Percentiles rank a stretch among this genome's conserved stretches.
phyloP scores from a whole-genome alignment of 306 rosid species.

The Cicer chorassanicum region DNA sequence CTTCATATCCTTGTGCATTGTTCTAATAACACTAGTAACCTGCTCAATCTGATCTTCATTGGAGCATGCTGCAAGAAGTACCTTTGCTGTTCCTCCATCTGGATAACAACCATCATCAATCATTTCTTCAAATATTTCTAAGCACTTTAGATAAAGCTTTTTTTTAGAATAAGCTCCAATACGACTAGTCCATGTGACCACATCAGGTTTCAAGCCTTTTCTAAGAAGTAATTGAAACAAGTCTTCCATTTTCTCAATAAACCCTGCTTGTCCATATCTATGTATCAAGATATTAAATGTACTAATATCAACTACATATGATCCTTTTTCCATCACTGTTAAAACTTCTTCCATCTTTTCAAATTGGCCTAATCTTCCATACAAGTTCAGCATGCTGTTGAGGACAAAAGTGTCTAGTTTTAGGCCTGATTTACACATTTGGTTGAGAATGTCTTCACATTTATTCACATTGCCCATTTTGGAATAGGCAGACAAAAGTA shows the following conservation, averaged over 20 bases:
- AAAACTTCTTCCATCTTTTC: constrained; percentile 80
- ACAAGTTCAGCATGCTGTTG: constrained; percentile 82
- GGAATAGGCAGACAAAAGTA: constrained; percentile 83
- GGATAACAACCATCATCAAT: constrained; percentile 91
- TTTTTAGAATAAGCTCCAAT: constrained; percentile 90
- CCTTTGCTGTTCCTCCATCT: constrained; percentile 89
- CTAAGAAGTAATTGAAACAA: constrained; percentile 56
- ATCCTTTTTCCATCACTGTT: constrained; percentile 69
- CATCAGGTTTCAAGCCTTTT: constrained; percentile 79
- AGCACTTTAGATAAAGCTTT: constrained; percentile 76
- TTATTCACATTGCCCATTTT: constrained; percentile 66
- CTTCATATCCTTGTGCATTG: constrained; percentile 73
- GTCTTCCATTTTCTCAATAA: constrained; percentile 76
- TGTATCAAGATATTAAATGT: constrained; percentile 84
- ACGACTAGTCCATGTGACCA: constrained; percentile 91
- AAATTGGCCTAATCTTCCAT: constrained; percentile 80
- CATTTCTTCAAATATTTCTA: constrained; percentile 90
- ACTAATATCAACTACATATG: constrained; percentile 67
- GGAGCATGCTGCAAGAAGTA: constrained; percentile 80
- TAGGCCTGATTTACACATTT: constrained; percentile 71
- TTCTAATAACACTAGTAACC: constrained; percentile 77
- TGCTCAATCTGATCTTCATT: constrained; percentile 78
- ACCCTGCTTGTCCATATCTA: constrained; percentile 84
- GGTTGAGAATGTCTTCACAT: constrained; percentile 81
- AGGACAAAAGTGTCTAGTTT: constrained; percentile 80